Base-by-base conservation (phyloP, 352 stramenopile species). In the Globisporangium cylindrosporum region DNA sequence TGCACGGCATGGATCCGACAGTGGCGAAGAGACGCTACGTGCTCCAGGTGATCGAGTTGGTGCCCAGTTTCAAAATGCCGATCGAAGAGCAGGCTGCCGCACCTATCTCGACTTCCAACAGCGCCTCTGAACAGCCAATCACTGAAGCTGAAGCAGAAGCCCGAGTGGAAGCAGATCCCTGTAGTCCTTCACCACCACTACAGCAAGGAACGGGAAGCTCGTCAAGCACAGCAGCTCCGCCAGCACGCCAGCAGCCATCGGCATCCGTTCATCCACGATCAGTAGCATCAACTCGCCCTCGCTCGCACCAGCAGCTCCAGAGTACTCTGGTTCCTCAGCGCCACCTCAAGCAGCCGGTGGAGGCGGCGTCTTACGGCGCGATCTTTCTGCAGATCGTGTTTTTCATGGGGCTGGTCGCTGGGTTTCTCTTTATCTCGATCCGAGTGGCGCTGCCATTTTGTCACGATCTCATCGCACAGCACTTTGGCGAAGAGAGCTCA, bases 1-100 rank as follows among this genome's bases (percentile, higher is more conserved):
- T 88, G 9, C 67, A 74, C 3, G 80, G 81, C 0, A 80, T 80
- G 66, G 54, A 75, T 36, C 57, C 62, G 36, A 74, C 61, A 0
- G 67, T 80, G 20, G 84, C 80, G 49, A 79, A 85, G 58, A 79
- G 72, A 1, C 81, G 73, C 24, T 92, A 90, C 63, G 74, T 89
- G 51, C 61, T 81, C 18, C 64, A 82, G 59, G 80, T 89, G 10
- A 72, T 84, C 24, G 73, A 82, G 68, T 55, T 89, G 10, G 56
- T 89, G 27, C 75, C 80, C 24, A 76, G 20, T 46, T 86, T 90
- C 64, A 69, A 75, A 61, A 77, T 79, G 72, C 72, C 73, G 32
- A 79, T 66, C 1, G 56, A 70, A 4, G 65, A 55, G 10, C 20
- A 56, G 27, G 22, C 27, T 20, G 22, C 14, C 8, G 22, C 18